phyloP scores from a whole-genome alignment of 306 rosid species.

The Boehmeria nivea region DNA sequence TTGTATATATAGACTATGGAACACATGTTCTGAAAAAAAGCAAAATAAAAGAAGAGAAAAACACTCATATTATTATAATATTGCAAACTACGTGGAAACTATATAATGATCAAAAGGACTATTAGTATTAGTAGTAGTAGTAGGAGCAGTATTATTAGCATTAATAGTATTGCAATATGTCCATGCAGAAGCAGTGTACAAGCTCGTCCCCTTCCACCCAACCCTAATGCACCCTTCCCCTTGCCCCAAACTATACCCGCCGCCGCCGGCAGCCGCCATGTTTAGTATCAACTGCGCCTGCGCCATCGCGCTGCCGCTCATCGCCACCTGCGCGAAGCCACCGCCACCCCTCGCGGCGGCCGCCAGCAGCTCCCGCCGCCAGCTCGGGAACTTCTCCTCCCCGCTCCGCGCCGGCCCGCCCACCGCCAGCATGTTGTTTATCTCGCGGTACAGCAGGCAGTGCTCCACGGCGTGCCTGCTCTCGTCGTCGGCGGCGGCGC shows the following conservation, averaged over 20 bases:
- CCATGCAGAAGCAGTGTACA: constrained; percentile 93
- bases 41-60: no score
- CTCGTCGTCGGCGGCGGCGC: constrained; percentile 58
- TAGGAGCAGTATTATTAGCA: no score
- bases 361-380: constrained; percentile 88
- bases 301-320: constrained; percentile 76
- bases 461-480: constrained; percentile 61
- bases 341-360: constrained; percentile 39
- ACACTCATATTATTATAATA: no score
- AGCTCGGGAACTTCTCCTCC: constrained; percentile 62
- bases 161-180: constrained; percentile 31
- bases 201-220: constrained; percentile 80
- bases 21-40: no score
- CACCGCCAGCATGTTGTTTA: constrained; percentile 57
- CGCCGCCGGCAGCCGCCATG: constrained; percentile 50
- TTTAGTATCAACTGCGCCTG: constrained; percentile 81
- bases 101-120: constrained; percentile 4
- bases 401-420: constrained; percentile 61
- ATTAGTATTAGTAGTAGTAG: background rate
- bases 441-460: constrained; percentile 44
- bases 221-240: constrained; percentile 72
- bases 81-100: no score
- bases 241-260: constrained; percentile 64
- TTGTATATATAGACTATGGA: no score
- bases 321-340: constrained; percentile 47